A percentile compares a stretch with the other conserved stretches of the same genome.
These are phyloP conservation scores for Pleurotus djamor DNA, from an alignment of 768 basidiomycete species.

Conservation along the genomic window DNA sequence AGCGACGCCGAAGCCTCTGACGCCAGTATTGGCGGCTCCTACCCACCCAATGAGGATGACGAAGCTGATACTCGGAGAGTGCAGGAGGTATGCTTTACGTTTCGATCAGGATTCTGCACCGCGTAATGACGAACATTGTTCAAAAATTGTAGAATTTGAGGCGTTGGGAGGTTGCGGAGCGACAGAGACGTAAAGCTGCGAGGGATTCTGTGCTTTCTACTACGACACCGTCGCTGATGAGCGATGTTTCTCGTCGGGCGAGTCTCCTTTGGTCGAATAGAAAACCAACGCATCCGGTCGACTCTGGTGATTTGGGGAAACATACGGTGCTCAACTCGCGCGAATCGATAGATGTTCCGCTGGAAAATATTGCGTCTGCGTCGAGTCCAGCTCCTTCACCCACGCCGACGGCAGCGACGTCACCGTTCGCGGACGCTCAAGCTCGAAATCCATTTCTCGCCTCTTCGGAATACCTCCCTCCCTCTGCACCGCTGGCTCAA, in stretches of 20 bases:
- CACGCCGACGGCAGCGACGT: slow-evolving; percentile 37
- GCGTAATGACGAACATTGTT: slow-evolving; percentile 5
- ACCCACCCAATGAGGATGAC: slow-evolving; percentile 70
- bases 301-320: slow-evolving; percentile 28
- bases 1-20: slow-evolving; percentile 17
- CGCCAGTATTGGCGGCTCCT: slow-evolving; percentile 27
- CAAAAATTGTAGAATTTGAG: slow-evolving; percentile 55
- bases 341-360: slow-evolving; percentile 55
- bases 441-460: background rate
- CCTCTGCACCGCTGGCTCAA: background rate
- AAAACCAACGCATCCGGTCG: slow-evolving; percentile 26
- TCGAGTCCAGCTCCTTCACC: slow-evolving; percentile 37
- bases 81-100: slow-evolving; percentile 55
- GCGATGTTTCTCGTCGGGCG: slow-evolving; percentile 57
- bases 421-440: slow-evolving; percentile 48
- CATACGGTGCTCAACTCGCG: slow-evolving; percentile 47
- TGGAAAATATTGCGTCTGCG: slow-evolving; percentile 45
- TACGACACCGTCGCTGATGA: slow-evolving; percentile 44
- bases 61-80: slow-evolving; percentile 66
- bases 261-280: slow-evolving; percentile 53
- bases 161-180: slow-evolving; percentile 77
- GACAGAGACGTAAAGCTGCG: slow-evolving; percentile 70
- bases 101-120: slow-evolving; percentile 4
- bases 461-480: background rate
- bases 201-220: slow-evolving; percentile 45